phyloP scores from a whole-genome alignment of 176 grass and related monocot genomes.

The Zoysia pacifica region DNA sequence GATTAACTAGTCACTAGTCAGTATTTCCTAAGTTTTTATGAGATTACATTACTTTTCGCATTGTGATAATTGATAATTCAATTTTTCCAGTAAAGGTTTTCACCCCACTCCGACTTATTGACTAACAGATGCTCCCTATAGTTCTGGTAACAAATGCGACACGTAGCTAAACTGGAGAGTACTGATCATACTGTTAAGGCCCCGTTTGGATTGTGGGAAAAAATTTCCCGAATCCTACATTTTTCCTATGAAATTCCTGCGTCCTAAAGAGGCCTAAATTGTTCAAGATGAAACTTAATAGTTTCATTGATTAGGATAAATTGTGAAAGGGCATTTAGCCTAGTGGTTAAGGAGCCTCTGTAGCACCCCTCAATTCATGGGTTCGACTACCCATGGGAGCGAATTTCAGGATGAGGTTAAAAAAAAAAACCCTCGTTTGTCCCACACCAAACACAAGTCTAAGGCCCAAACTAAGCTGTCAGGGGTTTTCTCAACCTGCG shows the following conservation, averaged over 20 bases:
- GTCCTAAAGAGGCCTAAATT: background rate
- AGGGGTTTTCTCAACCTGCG: too few relatives aligned
- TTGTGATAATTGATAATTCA: background rate
- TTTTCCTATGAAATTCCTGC: too few relatives aligned
- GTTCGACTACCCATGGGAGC: too few relatives aligned
- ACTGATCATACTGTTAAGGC: background rate
- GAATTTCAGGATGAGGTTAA: too few relatives aligned
- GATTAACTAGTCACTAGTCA: background rate
- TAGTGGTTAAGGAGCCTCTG: too few relatives aligned
- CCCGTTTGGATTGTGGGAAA: too few relatives aligned
- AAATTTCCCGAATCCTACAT: too few relatives aligned
- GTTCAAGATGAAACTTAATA: conserved; percentile 11
- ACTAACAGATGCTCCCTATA: background rate
- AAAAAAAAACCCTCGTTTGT: too few relatives aligned
- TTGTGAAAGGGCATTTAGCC: too few relatives aligned
- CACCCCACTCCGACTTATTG: background rate
- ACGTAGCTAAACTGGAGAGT: background rate
- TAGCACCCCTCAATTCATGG: too few relatives aligned
- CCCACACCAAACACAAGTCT: too few relatives aligned
- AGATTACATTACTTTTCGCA: background rate
- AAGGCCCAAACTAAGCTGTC: too few relatives aligned
- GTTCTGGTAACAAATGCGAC: background rate
- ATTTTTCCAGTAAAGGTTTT: background rate
- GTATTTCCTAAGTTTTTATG: background rate
- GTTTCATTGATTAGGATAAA: background rate